Conservation (phyloP, 129 eudicot genomes). For the Tagetes erecta region DNA sequence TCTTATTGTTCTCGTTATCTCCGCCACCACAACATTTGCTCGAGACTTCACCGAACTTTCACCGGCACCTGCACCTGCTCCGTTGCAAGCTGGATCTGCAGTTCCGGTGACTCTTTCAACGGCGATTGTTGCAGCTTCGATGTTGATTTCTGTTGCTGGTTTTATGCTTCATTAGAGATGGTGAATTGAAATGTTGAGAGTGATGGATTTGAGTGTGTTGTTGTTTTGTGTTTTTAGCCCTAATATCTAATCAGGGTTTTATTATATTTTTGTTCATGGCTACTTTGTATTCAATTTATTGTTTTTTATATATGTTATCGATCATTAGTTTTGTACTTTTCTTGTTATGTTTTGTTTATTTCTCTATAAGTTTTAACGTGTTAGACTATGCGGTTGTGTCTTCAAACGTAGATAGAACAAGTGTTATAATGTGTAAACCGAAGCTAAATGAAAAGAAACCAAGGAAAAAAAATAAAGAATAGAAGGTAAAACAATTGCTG, state of each 20-base stretch:
- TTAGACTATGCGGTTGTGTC: too few relatives aligned
- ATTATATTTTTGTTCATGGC: background rate
- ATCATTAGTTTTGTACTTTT: too few relatives aligned
- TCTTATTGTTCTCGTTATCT: constrained; percentile 9
- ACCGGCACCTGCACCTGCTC: constrained; percentile 38
- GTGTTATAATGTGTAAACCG: too few relatives aligned
- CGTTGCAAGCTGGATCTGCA: constrained; percentile 36
- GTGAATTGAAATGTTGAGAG: constrained; percentile 5
- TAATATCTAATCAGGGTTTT: constrained; percentile 41
- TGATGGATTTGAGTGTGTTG: background rate
- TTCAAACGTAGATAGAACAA: too few relatives aligned
- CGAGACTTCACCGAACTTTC: constrained; percentile 31
- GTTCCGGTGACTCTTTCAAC: constrained; percentile 22
- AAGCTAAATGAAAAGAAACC: too few relatives aligned
- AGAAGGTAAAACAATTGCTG: too few relatives aligned
- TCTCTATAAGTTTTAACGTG: too few relatives aligned
- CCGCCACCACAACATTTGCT: constrained; percentile 20
- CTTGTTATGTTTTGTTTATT: too few relatives aligned
- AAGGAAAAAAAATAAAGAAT: too few relatives aligned
- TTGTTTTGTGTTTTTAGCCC: constrained; percentile 14
- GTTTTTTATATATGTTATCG: background rate
- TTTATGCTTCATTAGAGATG: constrained; percentile 14
- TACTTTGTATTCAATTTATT: constrained; percentile 20
- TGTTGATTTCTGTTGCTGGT: constrained; percentile 25
- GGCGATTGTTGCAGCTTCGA: constrained; percentile 12